Base-by-base conservation (phyloP, 2,329 filamentous ascomycete species). In the Claviceps monticola region DNA sequence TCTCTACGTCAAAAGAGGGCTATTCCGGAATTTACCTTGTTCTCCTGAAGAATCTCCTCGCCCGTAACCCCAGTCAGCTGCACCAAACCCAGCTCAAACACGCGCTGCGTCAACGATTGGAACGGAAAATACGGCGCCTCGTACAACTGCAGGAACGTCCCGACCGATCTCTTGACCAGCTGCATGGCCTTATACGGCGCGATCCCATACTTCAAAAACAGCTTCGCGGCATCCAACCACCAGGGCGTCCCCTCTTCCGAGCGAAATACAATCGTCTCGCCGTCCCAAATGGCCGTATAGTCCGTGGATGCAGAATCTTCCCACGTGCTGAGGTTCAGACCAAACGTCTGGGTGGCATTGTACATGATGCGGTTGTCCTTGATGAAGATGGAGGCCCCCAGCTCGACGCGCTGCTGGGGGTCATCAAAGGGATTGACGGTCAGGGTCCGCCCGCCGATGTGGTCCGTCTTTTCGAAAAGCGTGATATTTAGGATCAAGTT, bases 381-480 rank as follows among this genome's bases (percentile, higher is more conserved):
- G 45, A 97, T 87, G 63, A 97, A 98, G 59, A 97, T 95, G 55
- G 85, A 91, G 11, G 86, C 93, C 16, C 93, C 93, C 1, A 97
- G 74, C 66, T 98, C 93, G 38, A 95, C 78, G 1, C 85, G 84
- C 41, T 82, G 71, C 0, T 70, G 56, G 1, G 82, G 72, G 59
- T 91, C 75, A 56, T 79, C 76, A 63, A 85, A 91, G 2, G 82
- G 83, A 60, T 89, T 73, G 17, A 95, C 84, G 0, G 90, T 97
- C 34, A 90, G 86, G 7, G 86, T 86, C 26, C 93, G 86, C 8
- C 93, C 93, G 34, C 93, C 93, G 44, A 97, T 75, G 58, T 82
- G 87, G 36, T 72, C 66, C 16, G 80, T 82, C 58, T 83, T 84
- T 62, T 98, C 93, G 64, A 91, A 96, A 29, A 98, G 73, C 21